A percentile compares a stretch with the other conserved stretches of the same genome.
phyloP scores from a whole-genome alignment of 139 green algal species.

The Picochlorum sp. region DNA sequence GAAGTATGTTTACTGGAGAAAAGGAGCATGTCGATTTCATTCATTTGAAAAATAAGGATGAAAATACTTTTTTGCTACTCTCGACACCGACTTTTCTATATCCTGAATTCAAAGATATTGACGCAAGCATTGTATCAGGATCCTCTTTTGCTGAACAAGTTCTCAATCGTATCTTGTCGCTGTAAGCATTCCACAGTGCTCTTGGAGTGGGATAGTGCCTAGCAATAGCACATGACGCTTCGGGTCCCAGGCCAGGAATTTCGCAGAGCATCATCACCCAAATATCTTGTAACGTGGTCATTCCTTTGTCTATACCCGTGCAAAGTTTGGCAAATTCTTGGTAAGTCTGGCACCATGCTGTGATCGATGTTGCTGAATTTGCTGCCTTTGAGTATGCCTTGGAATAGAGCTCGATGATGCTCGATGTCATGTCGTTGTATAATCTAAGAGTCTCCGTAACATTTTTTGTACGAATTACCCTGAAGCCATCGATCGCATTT shows the following conservation, averaged over 20 bases:
- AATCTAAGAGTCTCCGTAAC: conserved; percentile 19
- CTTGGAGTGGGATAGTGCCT: conserved; percentile 30
- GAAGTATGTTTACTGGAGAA: no score
- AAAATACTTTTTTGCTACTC: neutral
- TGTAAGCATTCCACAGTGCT: conserved; percentile 25
- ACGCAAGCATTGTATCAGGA: no score
- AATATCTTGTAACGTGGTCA: conserved; percentile 32
- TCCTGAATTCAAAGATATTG: no score
- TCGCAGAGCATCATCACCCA: conserved; percentile 34
- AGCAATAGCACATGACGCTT: conserved; percentile 21
- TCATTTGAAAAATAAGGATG: neutral
- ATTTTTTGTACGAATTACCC: conserved; percentile 31
- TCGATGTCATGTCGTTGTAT: conserved; percentile 18
- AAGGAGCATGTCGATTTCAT: no score
- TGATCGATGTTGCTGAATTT: neutral
- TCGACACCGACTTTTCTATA: neutral
- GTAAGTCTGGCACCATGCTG: neutral
- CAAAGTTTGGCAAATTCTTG: neutral
- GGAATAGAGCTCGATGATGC: conserved; percentile 8
- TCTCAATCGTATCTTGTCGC: no score
- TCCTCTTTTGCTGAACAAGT: no score
- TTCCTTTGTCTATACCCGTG: neutral
- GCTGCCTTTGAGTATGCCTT: neutral
- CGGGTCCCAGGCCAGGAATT: conserved; percentile 30
- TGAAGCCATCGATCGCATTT: conserved; percentile 35